Evolutionary conservation across 192 early-diverging fungal species (phyloP).

Genomic region (Coemansia sp.): DNA sequence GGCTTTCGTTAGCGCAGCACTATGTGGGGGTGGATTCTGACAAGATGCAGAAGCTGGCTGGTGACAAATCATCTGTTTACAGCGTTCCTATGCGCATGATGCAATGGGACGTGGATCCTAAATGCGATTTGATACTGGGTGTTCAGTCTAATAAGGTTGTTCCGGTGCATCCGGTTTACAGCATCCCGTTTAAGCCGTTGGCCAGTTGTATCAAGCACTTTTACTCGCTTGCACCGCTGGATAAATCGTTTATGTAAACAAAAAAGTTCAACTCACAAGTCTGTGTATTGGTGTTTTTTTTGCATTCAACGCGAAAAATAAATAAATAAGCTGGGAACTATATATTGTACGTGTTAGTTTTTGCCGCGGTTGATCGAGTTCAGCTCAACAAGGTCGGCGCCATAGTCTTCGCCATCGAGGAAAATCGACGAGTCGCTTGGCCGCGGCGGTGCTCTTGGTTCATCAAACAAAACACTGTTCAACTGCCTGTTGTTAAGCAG

Average conservation of each 20-base stretch:
- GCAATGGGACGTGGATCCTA: constrained; percentile 39
- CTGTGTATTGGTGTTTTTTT: background rate
- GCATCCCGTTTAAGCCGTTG: constrained; percentile 33
- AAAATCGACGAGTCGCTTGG: constrained; percentile 8
- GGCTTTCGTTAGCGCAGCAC: constrained; percentile 85
- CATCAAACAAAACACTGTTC: constrained; percentile 1
- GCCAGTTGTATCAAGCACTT: constrained; percentile 45
- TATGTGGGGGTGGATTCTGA: constrained; percentile 54
- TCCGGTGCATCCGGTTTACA: constrained; percentile 49
- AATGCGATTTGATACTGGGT: constrained; percentile 21
- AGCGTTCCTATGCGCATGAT: constrained; percentile 49
- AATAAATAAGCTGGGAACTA: too few species aligned
- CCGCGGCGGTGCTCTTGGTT: background rate
- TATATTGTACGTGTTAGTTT: background rate
- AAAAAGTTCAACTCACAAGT: background rate
- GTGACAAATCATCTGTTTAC: constrained; percentile 30
- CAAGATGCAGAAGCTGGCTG: background rate
- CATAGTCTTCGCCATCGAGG: constrained; percentile 1
- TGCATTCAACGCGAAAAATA: background rate
- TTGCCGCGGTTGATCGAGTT: background rate
- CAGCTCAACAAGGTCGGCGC: background rate
- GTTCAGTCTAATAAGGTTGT: constrained; percentile 23
- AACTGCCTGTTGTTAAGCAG: background rate
- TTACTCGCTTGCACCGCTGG: constrained; percentile 34
- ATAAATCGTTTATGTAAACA: constrained; percentile 13